Conservation (phyloP, 1,284 basidiomycete species). For the Ceratobasidium sp. region DNA sequence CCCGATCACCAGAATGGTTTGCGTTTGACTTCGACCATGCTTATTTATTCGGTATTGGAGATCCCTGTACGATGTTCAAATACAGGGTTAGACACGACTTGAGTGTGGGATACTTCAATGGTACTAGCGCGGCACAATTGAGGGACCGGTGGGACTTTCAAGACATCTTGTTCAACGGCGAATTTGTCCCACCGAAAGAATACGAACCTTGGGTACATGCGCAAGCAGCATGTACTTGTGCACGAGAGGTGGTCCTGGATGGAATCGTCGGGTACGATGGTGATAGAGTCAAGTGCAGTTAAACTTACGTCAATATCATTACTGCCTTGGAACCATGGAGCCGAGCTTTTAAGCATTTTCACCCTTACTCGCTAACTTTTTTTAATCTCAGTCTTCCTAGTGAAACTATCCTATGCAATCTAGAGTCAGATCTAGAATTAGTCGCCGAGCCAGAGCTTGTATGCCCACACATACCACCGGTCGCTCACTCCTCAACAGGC, state of each 20-base stretch:
- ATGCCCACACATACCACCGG: not conserved
- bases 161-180: constrained; percentile 53
- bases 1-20: constrained; percentile 53
- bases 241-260: constrained; percentile 49
- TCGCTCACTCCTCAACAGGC: not conserved
- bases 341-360: constrained; percentile 55
- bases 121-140: constrained; percentile 52
- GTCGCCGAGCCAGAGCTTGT: constrained; percentile 46
- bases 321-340: constrained; percentile 51
- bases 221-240: constrained; percentile 50
- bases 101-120: constrained; percentile 56
- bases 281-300: not conserved
- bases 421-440: constrained; percentile 52
- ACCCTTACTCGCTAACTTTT: not conserved
- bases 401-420: constrained; percentile 61
- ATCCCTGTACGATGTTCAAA: constrained; percentile 46
- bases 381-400: constrained; percentile 45
- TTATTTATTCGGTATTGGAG: constrained; percentile 45
- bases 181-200: constrained; percentile 39
- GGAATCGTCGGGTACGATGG: constrained; percentile 51
- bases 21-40: constrained; percentile 57
- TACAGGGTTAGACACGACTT: constrained; percentile 50
- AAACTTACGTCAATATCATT: not conserved
- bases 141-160: constrained; percentile 54
- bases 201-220: constrained; percentile 48